Conservation (phyloP, 1,284 basidiomycete genomes). For the Rhizoctonia solani region DNA sequence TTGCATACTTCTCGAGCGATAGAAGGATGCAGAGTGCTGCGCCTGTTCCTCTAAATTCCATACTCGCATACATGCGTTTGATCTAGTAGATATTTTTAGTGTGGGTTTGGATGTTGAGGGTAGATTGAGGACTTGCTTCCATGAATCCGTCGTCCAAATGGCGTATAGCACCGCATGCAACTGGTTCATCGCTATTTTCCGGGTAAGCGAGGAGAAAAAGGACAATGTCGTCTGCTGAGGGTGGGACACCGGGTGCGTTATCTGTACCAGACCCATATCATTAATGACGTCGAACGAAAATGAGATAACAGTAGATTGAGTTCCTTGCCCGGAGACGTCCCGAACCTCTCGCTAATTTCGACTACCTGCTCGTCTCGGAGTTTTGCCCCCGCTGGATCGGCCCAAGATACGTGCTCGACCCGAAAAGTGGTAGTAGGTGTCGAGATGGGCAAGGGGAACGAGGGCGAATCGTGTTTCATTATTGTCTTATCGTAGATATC, state of each 20-base stretch:
- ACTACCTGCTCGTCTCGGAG: constrained; percentile 19
- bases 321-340: background rate
- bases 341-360: background rate
- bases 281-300: no score
- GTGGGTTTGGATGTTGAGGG: no score
- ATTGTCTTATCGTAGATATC: no score
- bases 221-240: constrained; percentile 8
- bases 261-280: no score
- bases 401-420: constrained; percentile 14
- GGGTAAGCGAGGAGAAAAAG: constrained; percentile 27
- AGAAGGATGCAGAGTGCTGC: constrained; percentile 3
- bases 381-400: background rate
- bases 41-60: background rate
- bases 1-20: constrained; percentile 15
- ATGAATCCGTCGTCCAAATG: constrained; percentile 24
- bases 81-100: constrained; percentile 6
- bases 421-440: constrained; percentile 3
- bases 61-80: constrained; percentile 28
- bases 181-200: background rate
- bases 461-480: no score
- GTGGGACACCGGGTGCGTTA: constrained; percentile 1
- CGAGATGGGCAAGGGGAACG: no score
- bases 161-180: constrained; percentile 12
- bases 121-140: constrained; percentile 24
- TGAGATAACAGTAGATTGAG: no score